Percentiles rank a stretch among this genome's conserved stretches.
Evolutionary conservation across 2,329 filamentous ascomycete genomes (phyloP).

Genomic region (Colletotrichum salicis): DNA sequence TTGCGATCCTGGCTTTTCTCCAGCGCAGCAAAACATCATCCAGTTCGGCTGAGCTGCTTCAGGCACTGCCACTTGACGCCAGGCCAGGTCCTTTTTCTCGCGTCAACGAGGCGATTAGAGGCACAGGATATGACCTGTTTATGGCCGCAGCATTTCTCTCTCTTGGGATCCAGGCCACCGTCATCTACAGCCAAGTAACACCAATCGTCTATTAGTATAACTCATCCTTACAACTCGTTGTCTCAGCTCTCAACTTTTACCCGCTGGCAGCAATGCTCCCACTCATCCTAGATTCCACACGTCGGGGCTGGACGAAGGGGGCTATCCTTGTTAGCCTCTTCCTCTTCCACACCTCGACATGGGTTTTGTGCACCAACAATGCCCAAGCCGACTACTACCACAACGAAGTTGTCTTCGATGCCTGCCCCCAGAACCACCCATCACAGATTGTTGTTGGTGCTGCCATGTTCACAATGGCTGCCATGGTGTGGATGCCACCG

Average conservation of each 20-base stretch:
- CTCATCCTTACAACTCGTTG: conserved; percentile 17
- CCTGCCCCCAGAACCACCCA: conserved; percentile 15
- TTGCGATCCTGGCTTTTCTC: neutral
- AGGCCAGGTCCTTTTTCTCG: neutral
- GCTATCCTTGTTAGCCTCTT: conserved; percentile 5
- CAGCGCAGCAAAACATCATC: neutral
- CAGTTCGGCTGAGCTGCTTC: neutral
- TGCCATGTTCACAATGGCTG: conserved; percentile 30
- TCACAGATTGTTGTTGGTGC: neutral
- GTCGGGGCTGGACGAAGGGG: conserved; percentile 14
- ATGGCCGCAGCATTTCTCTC: conserved; percentile 15
- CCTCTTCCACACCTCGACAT: conserved; percentile 13
- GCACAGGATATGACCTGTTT: conserved; percentile 25
- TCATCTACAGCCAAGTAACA: conserved; percentile 5
- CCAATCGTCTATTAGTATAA: neutral
- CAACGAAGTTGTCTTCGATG: neutral
- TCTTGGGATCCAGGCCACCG: conserved; percentile 10
- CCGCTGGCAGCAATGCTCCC: conserved; percentile 23
- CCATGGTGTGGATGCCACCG: conserved; percentile 32
- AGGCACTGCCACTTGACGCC: neutral
- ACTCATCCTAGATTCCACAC: conserved; percentile 9
- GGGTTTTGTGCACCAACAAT: conserved; percentile 22
- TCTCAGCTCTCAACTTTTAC: conserved; percentile 22
- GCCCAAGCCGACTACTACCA: conserved; percentile 9
- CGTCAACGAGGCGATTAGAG: neutral